Evolutionary conservation across 768 basidiomycete genomes (phyloP).

Genomic region (Rhizopogon vulgaris): DNA sequence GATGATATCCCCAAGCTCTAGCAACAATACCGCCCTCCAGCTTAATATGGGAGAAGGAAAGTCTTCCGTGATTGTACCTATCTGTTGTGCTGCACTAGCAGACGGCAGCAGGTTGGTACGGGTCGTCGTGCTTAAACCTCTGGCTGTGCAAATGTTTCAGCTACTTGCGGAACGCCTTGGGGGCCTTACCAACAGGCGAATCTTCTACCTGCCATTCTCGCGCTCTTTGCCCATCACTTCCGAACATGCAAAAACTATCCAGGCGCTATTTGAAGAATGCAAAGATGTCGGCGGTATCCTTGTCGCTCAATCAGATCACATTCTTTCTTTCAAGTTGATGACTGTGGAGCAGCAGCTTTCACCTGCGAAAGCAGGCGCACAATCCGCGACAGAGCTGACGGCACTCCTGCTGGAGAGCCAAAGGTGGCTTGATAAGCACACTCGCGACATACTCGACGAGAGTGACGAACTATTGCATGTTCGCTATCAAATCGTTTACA

Average conservation of each 20-base stretch:
- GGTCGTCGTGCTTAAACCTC: conserved; percentile 28
- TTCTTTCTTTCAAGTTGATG: conserved; percentile 42
- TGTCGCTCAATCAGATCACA: conserved; percentile 44
- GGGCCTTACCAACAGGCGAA: conserved; percentile 27
- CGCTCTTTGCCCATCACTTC: conserved; percentile 14
- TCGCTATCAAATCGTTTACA: conserved; percentile 42
- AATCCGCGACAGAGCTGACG: no score
- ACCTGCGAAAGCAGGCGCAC: neutral
- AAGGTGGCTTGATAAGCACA: conserved; percentile 14
- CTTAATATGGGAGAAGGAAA: conserved; percentile 57
- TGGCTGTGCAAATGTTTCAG: conserved; percentile 26
- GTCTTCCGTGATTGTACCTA: conserved; percentile 33
- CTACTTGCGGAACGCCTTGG: conserved; percentile 23
- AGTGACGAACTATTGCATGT: conserved; percentile 35
- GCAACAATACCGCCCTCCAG: conserved; percentile 35
- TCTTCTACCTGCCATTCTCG: conserved; percentile 27
- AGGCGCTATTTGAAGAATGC: conserved; percentile 23
- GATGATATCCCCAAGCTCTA: conserved; percentile 24
- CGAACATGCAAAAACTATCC: conserved; percentile 14
- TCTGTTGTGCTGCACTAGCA: conserved; percentile 20
- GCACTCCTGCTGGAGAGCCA: conserved; percentile 14
- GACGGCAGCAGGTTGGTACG: conserved; percentile 23
- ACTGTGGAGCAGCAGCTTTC: conserved; percentile 21
- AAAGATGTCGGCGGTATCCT: conserved; percentile 32
- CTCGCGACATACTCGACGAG: conserved; percentile 26